Evolutionary conservation across 305 asterid genomes (phyloP).

Genomic region (Fraxinus sp.): DNA sequence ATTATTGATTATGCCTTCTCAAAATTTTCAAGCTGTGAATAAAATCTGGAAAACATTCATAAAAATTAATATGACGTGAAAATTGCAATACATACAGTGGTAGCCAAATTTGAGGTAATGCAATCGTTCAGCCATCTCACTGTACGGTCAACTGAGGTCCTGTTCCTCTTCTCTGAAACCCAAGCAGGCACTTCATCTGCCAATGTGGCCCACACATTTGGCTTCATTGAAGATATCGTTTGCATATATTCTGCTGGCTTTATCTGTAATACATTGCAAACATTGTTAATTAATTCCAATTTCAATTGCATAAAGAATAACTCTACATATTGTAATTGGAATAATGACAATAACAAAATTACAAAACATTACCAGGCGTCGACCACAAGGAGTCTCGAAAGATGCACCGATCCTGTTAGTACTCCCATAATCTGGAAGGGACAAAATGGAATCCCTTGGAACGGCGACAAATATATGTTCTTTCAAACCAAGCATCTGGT

Average conservation of each 20-base stretch:
- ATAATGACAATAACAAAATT: not conserved
- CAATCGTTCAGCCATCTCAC: conserved; percentile 89
- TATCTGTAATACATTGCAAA: conserved; percentile 40
- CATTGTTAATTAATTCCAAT: not conserved
- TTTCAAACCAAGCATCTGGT: conserved; percentile 58
- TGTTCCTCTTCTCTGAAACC: conserved; percentile 82
- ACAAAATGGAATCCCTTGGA: conserved; percentile 69
- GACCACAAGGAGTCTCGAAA: conserved; percentile 84
- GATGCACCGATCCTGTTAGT: conserved; percentile 76
- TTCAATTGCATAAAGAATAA: not conserved
- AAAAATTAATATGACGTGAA: not conserved
- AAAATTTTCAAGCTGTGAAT: not conserved
- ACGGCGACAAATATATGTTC: conserved; percentile 66
- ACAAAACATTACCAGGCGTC: conserved; percentile 51
- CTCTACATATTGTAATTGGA: not conserved
- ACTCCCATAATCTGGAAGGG: conserved; percentile 70
- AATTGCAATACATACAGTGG: conserved; percentile 25
- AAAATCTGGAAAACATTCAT: not conserved
- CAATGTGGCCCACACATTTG: conserved; percentile 75
- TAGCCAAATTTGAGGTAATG: conserved; percentile 35
- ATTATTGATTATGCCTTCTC: not conserved
- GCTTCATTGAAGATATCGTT: conserved; percentile 71
- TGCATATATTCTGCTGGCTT: conserved; percentile 67
- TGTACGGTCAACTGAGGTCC: conserved; percentile 70
- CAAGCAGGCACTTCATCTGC: conserved; percentile 96